phyloP scores from a whole-genome alignment of 441 rosid species.

The Arabidopsis hybrid region DNA sequence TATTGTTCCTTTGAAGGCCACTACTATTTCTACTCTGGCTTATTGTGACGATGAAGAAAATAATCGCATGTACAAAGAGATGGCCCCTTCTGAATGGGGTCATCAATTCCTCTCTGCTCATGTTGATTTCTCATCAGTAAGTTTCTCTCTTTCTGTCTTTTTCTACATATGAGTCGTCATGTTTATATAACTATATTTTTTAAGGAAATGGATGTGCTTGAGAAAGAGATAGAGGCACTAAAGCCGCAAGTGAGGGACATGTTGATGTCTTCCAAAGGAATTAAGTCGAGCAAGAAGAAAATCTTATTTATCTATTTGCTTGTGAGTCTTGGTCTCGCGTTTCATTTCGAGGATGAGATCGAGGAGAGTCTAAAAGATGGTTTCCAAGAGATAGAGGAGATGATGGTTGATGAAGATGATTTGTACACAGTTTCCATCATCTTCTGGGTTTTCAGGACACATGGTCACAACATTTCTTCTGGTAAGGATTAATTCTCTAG shows the following conservation, averaged over 20 bases:
- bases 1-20: slow-evolving; percentile 8
- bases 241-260: neutral
- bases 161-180: too few relatives aligned
- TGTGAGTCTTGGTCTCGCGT: slow-evolving; percentile 11
- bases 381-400: neutral
- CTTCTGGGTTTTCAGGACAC: slow-evolving; percentile 3
- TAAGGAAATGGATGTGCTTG: slow-evolving; percentile 12
- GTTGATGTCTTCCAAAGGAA: neutral
- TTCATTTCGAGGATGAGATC: slow-evolving; percentile 15
- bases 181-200: too few relatives aligned
- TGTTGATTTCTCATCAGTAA: slow-evolving; percentile 19
- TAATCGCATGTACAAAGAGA: neutral
- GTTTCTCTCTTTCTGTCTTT: neutral
- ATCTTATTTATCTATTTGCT: neutral
- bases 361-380: neutral
- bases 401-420: neutral
- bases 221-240: neutral
- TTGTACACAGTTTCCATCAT: neutral
- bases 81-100: slow-evolving; percentile 16
- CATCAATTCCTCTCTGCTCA: slow-evolving; percentile 6
- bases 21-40: slow-evolving; percentile 9
- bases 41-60: neutral
- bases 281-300: neutral
- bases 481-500: neutral
- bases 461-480: slow-evolving; percentile 14